Conservation (phyloP, 1,284 basidiomycete genomes). For the Cryptococcus sp. region DNA sequence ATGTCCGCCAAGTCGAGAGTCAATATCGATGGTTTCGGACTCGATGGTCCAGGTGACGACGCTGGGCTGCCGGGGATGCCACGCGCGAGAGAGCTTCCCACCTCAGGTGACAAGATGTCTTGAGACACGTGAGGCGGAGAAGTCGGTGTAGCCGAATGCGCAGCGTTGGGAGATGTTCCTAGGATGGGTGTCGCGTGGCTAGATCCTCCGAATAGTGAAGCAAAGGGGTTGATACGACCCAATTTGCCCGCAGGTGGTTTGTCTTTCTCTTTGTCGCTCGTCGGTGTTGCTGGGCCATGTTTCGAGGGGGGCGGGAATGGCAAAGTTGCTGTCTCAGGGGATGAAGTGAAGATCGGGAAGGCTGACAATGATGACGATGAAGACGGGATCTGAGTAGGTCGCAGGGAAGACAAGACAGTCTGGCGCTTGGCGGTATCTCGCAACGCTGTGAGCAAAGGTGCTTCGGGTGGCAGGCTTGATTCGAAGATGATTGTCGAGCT, state of each 20-base stretch:
- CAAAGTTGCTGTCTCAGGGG: conserved; percentile 60
- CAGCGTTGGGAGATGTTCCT: conserved; percentile 42
- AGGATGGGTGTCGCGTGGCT: conserved; percentile 10
- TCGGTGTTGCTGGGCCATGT: conserved; percentile 18
- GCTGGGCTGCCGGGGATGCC: conserved; percentile 28
- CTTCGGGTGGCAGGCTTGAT: conserved; percentile 60
- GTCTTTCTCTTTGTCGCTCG: conserved; percentile 25
- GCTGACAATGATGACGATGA: conserved; percentile 29
- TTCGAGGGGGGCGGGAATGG: conserved; percentile 64
- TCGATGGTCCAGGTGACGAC: conserved; percentile 49
- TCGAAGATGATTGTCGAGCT: conserved; percentile 36
- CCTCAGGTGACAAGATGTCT: conserved; percentile 4
- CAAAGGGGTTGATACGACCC: conserved; percentile 48
- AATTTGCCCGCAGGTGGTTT: conserved; percentile 27
- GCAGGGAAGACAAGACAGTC: conserved; percentile 34
- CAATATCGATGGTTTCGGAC: conserved; percentile 39
- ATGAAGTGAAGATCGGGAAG: conserved; percentile 63
- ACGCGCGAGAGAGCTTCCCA: conserved; percentile 62
- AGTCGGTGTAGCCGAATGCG: not conserved
- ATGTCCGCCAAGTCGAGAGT: conserved; percentile 26
- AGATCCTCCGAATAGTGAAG: conserved; percentile 44
- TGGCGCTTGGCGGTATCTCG: conserved; percentile 60
- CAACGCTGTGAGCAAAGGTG: conserved; percentile 65
- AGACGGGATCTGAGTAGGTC: conserved; percentile 39
- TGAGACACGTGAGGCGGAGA: conserved; percentile 7